A percentile compares a stretch with the other conserved stretches of the same genome.
Evolutionary conservation across 768 basidiomycete genomes (phyloP).

Genomic region (Trametes gibbosa): DNA sequence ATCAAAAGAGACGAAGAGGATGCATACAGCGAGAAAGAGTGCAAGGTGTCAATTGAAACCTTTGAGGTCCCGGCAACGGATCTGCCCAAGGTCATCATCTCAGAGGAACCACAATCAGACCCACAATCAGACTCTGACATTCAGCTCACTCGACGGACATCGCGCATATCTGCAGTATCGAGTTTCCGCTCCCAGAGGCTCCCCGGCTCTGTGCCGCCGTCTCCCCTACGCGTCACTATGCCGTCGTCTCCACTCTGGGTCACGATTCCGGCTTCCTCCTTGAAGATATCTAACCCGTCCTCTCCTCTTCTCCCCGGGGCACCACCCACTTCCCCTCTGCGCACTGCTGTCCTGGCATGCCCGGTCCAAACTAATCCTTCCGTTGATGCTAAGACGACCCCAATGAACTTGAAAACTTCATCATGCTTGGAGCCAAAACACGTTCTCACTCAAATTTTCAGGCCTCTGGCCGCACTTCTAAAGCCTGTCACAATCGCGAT

Average conservation of each 20-base stretch:
- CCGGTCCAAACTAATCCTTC: constrained; percentile 13
- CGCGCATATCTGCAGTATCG: constrained; percentile 21
- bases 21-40: not conserved
- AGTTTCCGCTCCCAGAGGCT: constrained; percentile 1
- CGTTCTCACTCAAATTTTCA: constrained; percentile 12
- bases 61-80: not conserved
- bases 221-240: constrained; percentile 4
- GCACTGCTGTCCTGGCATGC: not conserved
- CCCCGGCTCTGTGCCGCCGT: not conserved
- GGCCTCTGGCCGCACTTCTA: constrained; percentile 27
- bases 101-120: constrained; percentile 14
- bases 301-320: not conserved
- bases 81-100: not conserved
- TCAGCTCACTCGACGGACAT: constrained; percentile 27
- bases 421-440: not conserved
- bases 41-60: constrained; percentile 1
- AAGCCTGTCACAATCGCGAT: constrained; percentile 39
- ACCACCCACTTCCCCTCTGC: not conserved
- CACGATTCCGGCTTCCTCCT: not conserved
- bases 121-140: constrained; percentile 24
- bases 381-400: not conserved
- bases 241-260: constrained; percentile 2
- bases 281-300: constrained; percentile 4
- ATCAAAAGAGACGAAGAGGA: constrained; percentile 9
- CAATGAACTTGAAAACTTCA: not conserved